phyloP scores from a whole-genome alignment of 2,329 filamentous ascomycete species.

The Ophiognomonia clavigignenti-juglandacearum region DNA sequence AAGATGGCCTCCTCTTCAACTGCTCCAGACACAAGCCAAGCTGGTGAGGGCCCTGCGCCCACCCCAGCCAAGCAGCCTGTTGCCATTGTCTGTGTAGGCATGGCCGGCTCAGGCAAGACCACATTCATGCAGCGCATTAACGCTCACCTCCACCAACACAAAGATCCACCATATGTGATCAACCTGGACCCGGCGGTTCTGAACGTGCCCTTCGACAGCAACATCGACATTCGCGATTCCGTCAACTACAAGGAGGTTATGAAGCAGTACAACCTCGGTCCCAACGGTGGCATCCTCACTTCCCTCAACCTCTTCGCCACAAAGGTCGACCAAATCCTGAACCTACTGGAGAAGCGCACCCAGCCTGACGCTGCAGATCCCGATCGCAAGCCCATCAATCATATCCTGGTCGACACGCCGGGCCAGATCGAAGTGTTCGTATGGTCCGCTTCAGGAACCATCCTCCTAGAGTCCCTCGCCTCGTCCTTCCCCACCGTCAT shows the following conservation, averaged over 20 bases:
- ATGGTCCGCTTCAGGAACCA: conserved; percentile 93
- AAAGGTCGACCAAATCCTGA: conserved; percentile 93
- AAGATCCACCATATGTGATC: conserved; percentile 84
- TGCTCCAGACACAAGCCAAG: conserved; percentile 13
- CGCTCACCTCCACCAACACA: conserved; percentile 78
- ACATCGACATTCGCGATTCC: conserved; percentile 97
- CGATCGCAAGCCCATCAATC: conserved; percentile 61
- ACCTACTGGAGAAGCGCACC: conserved; percentile 83
- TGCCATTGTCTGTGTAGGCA: conserved; percentile 89
- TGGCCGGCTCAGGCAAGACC: conserved; percentile 98
- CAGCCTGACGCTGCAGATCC: conserved; percentile 56
- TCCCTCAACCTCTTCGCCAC: conserved; percentile 95
- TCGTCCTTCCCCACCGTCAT: conserved; percentile 95
- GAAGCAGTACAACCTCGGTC: conserved; percentile 97
- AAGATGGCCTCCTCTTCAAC: conserved; percentile 19
- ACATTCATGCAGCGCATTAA: conserved; percentile 99
- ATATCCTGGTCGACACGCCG: conserved; percentile 91
- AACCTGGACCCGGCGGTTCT: conserved; percentile 96
- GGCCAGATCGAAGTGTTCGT: conserved; percentile 99
- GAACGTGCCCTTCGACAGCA: conserved; percentile 89
- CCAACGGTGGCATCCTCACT: conserved; percentile 94
- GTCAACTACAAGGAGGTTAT: conserved; percentile 99
- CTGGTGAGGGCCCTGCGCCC: neutral
- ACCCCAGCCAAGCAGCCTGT: conserved; percentile 54
- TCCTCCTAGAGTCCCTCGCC: conserved; percentile 86